A percentile compares a stretch with the other conserved stretches of the same genome.
phyloP scores from a whole-genome alignment of 2,329 filamentous ascomycete genomes.

The Botrytis paeoniae region DNA sequence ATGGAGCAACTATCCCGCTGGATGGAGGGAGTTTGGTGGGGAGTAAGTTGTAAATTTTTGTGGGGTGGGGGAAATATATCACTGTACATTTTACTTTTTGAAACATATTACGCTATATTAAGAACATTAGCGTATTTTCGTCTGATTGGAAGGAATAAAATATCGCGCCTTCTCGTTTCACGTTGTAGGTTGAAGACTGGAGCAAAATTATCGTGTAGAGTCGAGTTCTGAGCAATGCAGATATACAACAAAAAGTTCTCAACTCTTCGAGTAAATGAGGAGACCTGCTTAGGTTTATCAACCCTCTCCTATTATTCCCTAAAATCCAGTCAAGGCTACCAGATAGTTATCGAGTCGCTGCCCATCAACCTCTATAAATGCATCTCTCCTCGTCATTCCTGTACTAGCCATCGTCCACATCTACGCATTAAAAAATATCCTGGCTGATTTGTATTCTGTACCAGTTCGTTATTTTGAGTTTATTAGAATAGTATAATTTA shows the following conservation, averaged over 20 bases:
- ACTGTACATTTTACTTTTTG: not conserved
- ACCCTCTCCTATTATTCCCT: too few relatives aligned
- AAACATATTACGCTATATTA: not conserved
- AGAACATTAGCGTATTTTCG: not conserved
- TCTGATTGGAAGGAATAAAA: not conserved
- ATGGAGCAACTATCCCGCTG: conserved; percentile 61
- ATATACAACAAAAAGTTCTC: not conserved
- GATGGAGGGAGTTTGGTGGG: conserved; percentile 55
- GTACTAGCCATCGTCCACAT: too few relatives aligned
- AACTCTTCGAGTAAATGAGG: not conserved
- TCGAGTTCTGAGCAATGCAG: not conserved
- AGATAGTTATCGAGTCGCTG: too few relatives aligned
- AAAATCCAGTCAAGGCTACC: too few relatives aligned
- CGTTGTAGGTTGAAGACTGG: not conserved
- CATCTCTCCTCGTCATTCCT: too few relatives aligned
- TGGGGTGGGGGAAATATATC: not conserved
- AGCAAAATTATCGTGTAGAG: too few relatives aligned
- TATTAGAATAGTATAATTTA: too few relatives aligned
- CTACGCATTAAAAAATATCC: too few relatives aligned
- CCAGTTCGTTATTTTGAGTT: too few relatives aligned
- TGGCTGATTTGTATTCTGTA: too few relatives aligned
- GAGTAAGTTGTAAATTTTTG: conserved; percentile 44
- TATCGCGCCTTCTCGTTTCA: not conserved
- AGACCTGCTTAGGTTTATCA: not conserved
- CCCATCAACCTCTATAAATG: too few relatives aligned